Percentiles rank a stretch among this genome's conserved stretches.
Evolutionary conservation across 2,329 filamentous ascomycete species (phyloP).

Genomic region (Penicillium capsulatum): DNA sequence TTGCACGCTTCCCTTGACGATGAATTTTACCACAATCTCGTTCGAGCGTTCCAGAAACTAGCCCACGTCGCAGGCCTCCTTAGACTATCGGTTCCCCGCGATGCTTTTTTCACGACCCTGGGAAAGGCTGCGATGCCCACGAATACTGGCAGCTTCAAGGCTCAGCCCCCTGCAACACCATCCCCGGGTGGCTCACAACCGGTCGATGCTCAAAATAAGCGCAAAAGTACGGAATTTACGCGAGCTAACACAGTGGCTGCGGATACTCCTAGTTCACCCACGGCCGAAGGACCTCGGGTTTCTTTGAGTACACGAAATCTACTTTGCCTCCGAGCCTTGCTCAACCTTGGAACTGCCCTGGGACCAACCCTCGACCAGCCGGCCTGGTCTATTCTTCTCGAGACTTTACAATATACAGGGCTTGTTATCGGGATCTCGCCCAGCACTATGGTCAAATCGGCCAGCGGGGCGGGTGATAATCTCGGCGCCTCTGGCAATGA

Average conservation of each 20-base stretch:
- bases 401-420: slow-evolving; percentile 89
- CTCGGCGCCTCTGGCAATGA: slow-evolving; percentile 35
- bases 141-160: slow-evolving; percentile 47
- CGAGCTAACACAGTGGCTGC: slow-evolving; percentile 21
- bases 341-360: slow-evolving; percentile 94
- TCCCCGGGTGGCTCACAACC: slow-evolving; percentile 20
- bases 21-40: slow-evolving; percentile 87
- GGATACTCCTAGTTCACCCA: slow-evolving; percentile 23
- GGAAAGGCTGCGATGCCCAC: slow-evolving; percentile 90
- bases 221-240: slow-evolving; percentile 27
- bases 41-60: slow-evolving; percentile 90
- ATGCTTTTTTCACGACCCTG: slow-evolving; percentile 90
- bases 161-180: slow-evolving; percentile 14
- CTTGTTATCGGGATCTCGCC: slow-evolving; percentile 62
- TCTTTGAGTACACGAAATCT: slow-evolving; percentile 83
- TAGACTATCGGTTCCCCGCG: slow-evolving; percentile 76
- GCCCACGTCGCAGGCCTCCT: slow-evolving; percentile 90
- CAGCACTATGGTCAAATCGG: slow-evolving; percentile 27
- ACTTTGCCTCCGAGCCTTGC: slow-evolving; percentile 78
- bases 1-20: slow-evolving; percentile 86
- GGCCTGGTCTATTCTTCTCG: slow-evolving; percentile 84
- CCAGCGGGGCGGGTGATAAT: slow-evolving; percentile 28
- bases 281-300: slow-evolving; percentile 43
- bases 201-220: slow-evolving; percentile 28
- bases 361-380: slow-evolving; percentile 76